These are phyloP conservation scores for Gryganskiella cystojenkinii DNA, from an alignment of 192 early-diverging fungal genomes.

Conservation along the genomic window DNA sequence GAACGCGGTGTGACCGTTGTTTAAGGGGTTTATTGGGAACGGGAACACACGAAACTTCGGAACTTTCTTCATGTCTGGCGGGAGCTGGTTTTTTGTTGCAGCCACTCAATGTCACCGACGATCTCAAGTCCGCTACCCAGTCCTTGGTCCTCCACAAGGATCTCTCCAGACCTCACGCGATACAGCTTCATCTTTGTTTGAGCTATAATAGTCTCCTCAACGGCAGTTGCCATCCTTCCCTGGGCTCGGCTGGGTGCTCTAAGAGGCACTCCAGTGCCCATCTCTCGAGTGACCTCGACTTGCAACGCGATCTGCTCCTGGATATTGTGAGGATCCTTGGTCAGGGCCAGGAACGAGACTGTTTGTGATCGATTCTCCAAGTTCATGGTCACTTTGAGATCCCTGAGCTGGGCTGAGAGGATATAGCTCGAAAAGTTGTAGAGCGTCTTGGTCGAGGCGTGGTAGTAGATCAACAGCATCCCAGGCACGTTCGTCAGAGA, in stretches of 20 bases:
- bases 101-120: constrained; percentile 44
- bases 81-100: constrained; percentile 32
- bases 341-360: constrained; percentile 18
- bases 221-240: constrained; percentile 37
- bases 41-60: too few species aligned
- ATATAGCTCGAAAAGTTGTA: constrained; percentile 56
- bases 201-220: constrained; percentile 45
- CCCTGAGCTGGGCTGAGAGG: constrained; percentile 5
- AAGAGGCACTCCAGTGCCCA: constrained; percentile 53
- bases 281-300: constrained; percentile 36
- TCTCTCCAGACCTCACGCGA: constrained; percentile 24
- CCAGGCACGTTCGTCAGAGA: constrained; percentile 29
- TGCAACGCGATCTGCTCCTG: constrained; percentile 25
- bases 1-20: too few species aligned
- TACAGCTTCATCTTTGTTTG: constrained; percentile 28
- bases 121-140: constrained; percentile 45
- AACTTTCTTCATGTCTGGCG: too few species aligned
- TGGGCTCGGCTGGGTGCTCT: constrained; percentile 46
- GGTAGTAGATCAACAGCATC: constrained; percentile 43
- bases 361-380: constrained; percentile 13
- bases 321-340: constrained; percentile 11
- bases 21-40: too few species aligned
- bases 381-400: constrained; percentile 30
- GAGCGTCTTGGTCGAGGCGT: constrained; percentile 44
- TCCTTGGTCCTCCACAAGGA: constrained; percentile 43